These are phyloP conservation scores for Xerocomellus amylosporus DNA, from an alignment of 768 basidiomycete species.

Conservation along the genomic window DNA sequence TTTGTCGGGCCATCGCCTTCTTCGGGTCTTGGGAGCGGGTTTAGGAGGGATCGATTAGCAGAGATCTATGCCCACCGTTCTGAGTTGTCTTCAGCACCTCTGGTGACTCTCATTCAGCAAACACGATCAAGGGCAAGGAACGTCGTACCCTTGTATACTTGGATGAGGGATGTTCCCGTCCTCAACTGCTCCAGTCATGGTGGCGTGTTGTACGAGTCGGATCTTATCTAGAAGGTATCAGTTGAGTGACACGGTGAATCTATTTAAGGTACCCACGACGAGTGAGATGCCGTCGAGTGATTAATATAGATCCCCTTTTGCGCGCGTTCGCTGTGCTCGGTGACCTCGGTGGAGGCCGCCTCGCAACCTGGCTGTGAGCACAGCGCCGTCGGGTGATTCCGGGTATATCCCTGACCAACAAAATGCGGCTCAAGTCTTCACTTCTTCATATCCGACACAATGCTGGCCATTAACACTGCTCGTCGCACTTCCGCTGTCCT, in stretches of 20 bases:
- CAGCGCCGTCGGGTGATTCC: constrained; percentile 15
- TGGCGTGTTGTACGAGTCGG: neutral
- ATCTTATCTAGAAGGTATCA: constrained; percentile 22
- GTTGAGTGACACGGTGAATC: constrained; percentile 2
- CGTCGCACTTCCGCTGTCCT: constrained; percentile 48
- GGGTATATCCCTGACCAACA: neutral
- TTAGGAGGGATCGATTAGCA: neutral
- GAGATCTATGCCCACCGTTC: constrained; percentile 9
- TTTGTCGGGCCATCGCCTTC: constrained; percentile 64
- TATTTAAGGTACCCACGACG: constrained; percentile 8
- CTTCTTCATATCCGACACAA: constrained; percentile 14
- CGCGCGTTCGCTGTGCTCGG: neutral
- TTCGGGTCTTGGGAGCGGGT: constrained; percentile 18
- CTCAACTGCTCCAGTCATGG: constrained; percentile 14
- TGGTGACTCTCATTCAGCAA: constrained; percentile 1
- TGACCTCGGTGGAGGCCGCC: neutral
- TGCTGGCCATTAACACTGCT: constrained; percentile 43
- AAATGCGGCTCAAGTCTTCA: neutral
- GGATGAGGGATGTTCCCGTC: neutral
- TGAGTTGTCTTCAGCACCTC: constrained; percentile 8
- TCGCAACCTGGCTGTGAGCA: neutral
- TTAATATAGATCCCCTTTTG: neutral
- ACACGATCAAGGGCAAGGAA: neutral
- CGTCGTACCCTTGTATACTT: constrained; percentile 6
- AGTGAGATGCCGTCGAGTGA: neutral